Base-by-base conservation (phyloP, 352 stramenopile genomes). In the Phytopythium sindhum region DNA sequence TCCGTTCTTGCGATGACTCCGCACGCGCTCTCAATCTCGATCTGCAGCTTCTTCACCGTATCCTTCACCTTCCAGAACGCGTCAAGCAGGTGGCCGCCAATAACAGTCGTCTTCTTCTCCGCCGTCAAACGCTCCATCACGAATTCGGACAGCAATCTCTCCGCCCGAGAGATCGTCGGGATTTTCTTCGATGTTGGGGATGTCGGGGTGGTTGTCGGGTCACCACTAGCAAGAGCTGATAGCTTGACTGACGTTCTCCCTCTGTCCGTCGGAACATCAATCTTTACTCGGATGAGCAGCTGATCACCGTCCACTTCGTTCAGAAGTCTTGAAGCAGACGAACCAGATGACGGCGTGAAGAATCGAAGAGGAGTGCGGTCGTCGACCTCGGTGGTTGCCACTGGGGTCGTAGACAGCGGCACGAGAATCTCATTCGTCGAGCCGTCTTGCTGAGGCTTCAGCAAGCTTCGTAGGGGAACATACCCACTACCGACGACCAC, bases 51-150 rank as follows among this genome's bases (percentile, higher is more conserved):
- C 57, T 78, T 85, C 23, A 93, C 81, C 15, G 86, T 93, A 47
- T 91, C 86, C 70, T 92, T 93, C 56, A 91, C 75, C 64, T 95
- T 95, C 70, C 81, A 91, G 39, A 93, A 88, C 31, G 86, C 75
- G 33, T 93, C 86, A 29, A 95, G 77, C 8, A 95, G 55, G 15
- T 90, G 81, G 7, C 75, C 77, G 4, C 86, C 84, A 19, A 95
- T 82, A 44, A 83, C 81, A 9, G 77, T 76, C 2, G 78, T 73
- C 39, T 88, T 80, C 51, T 92, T 92, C 55, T 89, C 78, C 7
- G 31, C 53, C 1, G 82, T 63, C 58, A 95, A 74, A 23, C 59
- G 80, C 33, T 88, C 83, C 33, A 72, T 89, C 24, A 95, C 81
- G 60, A 86, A 83, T 21, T 89, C 78, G 7, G 86, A 93, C 31